phyloP scores from a whole-genome alignment of 768 basidiomycete species.

The Megacollybia marginata region DNA sequence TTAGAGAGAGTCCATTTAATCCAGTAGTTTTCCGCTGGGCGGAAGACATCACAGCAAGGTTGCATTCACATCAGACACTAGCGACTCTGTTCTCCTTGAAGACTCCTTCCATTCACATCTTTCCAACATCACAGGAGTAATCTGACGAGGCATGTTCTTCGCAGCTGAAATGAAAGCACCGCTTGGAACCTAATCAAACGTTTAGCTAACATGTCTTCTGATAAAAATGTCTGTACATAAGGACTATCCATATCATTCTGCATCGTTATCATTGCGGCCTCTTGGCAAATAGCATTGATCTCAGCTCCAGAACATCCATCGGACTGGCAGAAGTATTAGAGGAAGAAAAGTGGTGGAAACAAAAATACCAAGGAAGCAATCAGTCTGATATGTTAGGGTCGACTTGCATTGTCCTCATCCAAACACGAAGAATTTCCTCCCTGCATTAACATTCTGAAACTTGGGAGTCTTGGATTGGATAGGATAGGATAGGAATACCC shows the following conservation, averaged over 20 bases:
- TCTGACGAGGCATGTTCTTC: constrained; percentile 63
- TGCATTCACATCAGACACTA: not conserved
- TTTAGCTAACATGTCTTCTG: not conserved
- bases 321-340: constrained; percentile 42
- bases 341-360: constrained; percentile 1
- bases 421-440: constrained; percentile 79
- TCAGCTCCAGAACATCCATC: constrained; percentile 97
- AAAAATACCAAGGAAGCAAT: constrained; percentile 63
- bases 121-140: constrained; percentile 71
- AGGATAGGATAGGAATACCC: no score
- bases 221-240: constrained; percentile 41
- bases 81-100: constrained; percentile 4
- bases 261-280: constrained; percentile 93
- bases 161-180: constrained; percentile 72
- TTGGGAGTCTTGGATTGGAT: no score
- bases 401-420: constrained; percentile 73
- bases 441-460: no score
- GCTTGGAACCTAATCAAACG: constrained; percentile 57
- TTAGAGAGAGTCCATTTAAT: no score
- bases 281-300: constrained; percentile 86
- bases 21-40: no score
- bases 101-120: constrained; percentile 70
- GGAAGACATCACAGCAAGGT: no score
- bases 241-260: constrained; percentile 73
- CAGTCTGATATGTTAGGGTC: constrained; percentile 48